Percentiles rank a stretch among this genome's conserved stretches.
Evolutionary conservation across 805 yeast genomes (phyloP).

Genomic region (Candida succiphila): DNA sequence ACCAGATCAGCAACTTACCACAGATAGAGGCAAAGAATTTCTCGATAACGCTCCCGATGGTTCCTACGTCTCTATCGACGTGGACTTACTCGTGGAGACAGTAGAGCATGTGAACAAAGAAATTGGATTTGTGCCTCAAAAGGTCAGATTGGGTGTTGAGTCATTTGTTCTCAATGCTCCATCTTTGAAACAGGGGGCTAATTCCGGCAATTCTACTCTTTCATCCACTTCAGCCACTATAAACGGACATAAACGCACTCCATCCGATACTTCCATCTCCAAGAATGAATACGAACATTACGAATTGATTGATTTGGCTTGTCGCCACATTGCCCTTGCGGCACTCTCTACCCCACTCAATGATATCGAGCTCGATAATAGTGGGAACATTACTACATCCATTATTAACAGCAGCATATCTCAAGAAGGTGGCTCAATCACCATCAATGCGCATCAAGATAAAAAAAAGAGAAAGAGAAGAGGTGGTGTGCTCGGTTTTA

Average conservation of each 20-base stretch:
- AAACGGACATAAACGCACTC: neutral
- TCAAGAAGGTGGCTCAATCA: constrained; percentile 2
- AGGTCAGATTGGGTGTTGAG: constrained; percentile 30
- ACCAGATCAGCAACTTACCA: constrained; percentile 24
- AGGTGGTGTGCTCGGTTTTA: constrained; percentile 76
- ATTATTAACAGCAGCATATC: constrained; percentile 5
- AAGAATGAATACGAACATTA: constrained; percentile 62
- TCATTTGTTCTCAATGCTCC: constrained; percentile 6
- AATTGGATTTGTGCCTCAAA: constrained; percentile 49
- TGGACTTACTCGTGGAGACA: constrained; percentile 34
- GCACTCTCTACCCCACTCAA: constrained; percentile 29
- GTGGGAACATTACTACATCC: neutral
- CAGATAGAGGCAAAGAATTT: neutral
- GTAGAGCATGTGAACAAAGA: constrained; percentile 44
- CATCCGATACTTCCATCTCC: constrained; percentile 23
- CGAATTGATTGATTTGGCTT: constrained; percentile 64
- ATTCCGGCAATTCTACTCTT: no score
- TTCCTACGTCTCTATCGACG: constrained; percentile 32
- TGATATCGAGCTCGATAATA: constrained; percentile 3
- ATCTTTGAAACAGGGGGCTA: constrained; percentile 5
- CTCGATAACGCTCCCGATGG: constrained; percentile 9
- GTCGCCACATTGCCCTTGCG: constrained; percentile 75
- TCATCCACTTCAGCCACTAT: constrained; percentile 4
- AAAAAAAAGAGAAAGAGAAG: constrained; percentile 40
- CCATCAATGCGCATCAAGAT: constrained; percentile 6